phyloP scores from a whole-genome alignment of 176 grass and related monocot species.

The Ampelocalamus luodianensis region DNA sequence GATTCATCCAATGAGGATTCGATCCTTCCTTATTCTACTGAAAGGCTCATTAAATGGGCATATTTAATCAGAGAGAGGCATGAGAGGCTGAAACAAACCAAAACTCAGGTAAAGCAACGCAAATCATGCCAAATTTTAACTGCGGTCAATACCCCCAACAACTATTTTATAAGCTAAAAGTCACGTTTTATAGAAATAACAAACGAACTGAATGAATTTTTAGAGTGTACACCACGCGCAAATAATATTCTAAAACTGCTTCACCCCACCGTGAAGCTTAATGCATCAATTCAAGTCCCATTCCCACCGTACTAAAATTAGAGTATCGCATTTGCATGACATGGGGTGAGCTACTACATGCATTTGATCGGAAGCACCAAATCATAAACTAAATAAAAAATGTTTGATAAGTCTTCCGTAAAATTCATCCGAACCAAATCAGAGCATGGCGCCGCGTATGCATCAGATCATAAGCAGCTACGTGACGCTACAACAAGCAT shows the following conservation, averaged over 20 bases:
- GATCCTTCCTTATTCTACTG: neutral
- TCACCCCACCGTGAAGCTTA: neutral
- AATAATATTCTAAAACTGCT: neutral
- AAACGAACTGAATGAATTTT: neutral
- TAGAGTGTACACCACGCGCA: no score
- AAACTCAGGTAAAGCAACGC: neutral
- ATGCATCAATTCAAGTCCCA: neutral
- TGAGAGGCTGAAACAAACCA: slow-evolving; percentile 13
- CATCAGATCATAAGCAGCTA: slow-evolving; percentile 1
- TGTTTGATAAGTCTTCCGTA: neutral
- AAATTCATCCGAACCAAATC: neutral
- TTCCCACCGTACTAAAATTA: neutral
- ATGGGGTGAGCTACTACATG: neutral
- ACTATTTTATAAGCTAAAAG: slow-evolving; percentile 9
- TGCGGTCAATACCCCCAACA: neutral
- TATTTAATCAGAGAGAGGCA: neutral
- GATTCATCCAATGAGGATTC: neutral
- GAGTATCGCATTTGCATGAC: neutral
- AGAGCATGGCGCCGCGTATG: neutral
- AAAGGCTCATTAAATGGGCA: neutral
- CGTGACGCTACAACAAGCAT: neutral
- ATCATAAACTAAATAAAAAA: neutral
- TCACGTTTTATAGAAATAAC: neutral
- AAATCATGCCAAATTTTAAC: slow-evolving; percentile 4
- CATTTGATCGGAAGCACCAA: neutral